These are phyloP conservation scores for Quercus gilva DNA, from an alignment of 306 rosid genomes.

Conservation along the genomic window DNA sequence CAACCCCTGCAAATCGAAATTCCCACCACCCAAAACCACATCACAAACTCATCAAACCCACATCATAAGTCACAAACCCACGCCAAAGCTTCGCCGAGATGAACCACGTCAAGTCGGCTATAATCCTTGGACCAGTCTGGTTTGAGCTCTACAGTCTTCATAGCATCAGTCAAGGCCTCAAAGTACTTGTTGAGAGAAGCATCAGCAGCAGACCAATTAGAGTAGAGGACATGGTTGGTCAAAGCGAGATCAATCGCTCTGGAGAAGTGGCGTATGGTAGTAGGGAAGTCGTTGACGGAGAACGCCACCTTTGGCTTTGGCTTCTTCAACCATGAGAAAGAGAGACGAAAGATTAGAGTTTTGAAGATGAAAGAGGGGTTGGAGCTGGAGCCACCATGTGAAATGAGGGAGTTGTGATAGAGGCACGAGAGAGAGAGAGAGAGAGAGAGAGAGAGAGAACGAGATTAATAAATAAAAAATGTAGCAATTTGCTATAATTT, in stretches of 20 bases:
- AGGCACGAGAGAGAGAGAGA: too few relatives aligned
- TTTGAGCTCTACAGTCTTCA: constrained; percentile 83
- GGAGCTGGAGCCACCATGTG: too few relatives aligned
- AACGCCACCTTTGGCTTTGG: constrained; percentile 90
- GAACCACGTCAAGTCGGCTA: constrained; percentile 85
- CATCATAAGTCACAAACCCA: constrained; percentile 1
- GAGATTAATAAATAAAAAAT: too few relatives aligned
- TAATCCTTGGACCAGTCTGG: constrained; percentile 87
- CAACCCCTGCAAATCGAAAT: too few relatives aligned
- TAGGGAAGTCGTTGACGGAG: constrained; percentile 58
- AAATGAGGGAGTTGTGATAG: too few relatives aligned
- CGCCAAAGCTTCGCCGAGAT: constrained; percentile 32
- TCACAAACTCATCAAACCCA: too few relatives aligned
- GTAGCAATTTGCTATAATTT: too few relatives aligned
- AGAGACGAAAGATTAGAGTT: too few relatives aligned
- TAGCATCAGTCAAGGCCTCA: constrained; percentile 76
- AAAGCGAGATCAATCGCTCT: constrained; percentile 74
- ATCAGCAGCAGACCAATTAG: constrained; percentile 89
- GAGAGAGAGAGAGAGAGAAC: too few relatives aligned
- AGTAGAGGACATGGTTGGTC: constrained; percentile 82
- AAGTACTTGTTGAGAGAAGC: constrained; percentile 68
- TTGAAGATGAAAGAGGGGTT: too few relatives aligned
- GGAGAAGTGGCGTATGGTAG: constrained; percentile 76
- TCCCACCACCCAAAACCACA: too few relatives aligned
- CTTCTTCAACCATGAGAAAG: constrained; percentile 77